Conservation (phyloP, 805 yeast genomes). For the Lachancea dasiensis region DNA sequence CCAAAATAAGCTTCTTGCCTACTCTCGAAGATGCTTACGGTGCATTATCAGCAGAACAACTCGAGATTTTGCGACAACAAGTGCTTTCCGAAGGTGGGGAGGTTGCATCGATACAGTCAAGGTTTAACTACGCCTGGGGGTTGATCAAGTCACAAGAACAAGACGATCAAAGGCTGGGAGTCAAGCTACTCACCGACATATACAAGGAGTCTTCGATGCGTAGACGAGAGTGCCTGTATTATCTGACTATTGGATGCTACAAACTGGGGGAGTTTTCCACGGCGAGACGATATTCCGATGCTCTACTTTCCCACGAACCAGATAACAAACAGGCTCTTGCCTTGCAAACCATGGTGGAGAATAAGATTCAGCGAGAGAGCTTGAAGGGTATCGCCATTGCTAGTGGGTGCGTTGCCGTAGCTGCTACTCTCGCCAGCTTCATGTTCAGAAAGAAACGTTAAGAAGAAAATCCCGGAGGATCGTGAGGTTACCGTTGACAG, state of each 20-base stretch:
- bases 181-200: constrained; percentile 59
- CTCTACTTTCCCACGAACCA: constrained; percentile 73
- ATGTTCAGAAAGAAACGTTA: constrained; percentile 17
- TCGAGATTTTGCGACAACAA: constrained; percentile 69
- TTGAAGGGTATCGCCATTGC: constrained; percentile 82
- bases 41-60: constrained; percentile 64
- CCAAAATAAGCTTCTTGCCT: constrained; percentile 27
- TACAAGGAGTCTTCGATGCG: constrained; percentile 76
- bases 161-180: constrained; percentile 71
- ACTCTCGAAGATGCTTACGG: constrained; percentile 29
- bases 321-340: constrained; percentile 71
- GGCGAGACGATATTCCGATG: constrained; percentile 80
- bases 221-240: constrained; percentile 85
- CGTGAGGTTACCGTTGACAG: neutral
- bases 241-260: constrained; percentile 79
- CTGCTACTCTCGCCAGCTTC: constrained; percentile 48
- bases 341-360: constrained; percentile 72
- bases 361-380: constrained; percentile 80
- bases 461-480: neutral
- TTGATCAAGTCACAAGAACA: constrained; percentile 63
- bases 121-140: constrained; percentile 96
- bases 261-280: constrained; percentile 83
- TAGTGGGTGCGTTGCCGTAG: constrained; percentile 80
- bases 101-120: constrained; percentile 70
- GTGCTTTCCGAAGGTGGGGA: constrained; percentile 73